Evolutionary conservation across 306 rosid species (phyloP).

Genomic region (Sicyos baderoa): DNA sequence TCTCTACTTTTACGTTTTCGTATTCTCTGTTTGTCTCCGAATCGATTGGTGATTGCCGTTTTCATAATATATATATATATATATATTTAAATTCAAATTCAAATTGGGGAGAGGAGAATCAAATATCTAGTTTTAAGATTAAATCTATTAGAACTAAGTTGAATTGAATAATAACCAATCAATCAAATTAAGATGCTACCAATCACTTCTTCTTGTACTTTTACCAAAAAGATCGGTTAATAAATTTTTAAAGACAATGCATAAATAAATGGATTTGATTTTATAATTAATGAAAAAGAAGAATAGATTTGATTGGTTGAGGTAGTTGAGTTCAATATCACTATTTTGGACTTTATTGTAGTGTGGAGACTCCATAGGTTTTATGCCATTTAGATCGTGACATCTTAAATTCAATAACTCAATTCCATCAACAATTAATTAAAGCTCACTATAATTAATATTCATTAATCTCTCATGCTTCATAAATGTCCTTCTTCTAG

Average conservation of each 20-base stretch:
- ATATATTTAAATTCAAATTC: too few species aligned
- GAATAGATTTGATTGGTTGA: constrained; percentile 1
- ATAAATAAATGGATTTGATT: neutral
- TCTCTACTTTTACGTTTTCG: too few species aligned
- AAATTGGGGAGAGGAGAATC: too few species aligned
- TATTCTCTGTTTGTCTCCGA: too few species aligned
- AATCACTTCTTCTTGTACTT: too few species aligned
- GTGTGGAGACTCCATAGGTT: neutral
- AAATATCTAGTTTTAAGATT: too few species aligned
- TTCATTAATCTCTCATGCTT: neutral
- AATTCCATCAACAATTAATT: neutral
- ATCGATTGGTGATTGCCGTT: too few species aligned
- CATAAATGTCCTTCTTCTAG: neutral
- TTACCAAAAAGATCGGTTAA: neutral
- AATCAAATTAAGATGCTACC: too few species aligned
- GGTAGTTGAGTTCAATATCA: constrained; percentile 16
- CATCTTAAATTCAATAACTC: neutral
- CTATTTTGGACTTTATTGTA: neutral
- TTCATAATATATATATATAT: too few species aligned
- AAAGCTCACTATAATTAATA: neutral
- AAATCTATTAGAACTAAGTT: too few species aligned
- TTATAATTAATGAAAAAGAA: neutral
- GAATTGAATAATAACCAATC: too few species aligned
- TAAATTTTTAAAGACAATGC: neutral
- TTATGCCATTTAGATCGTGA: constrained; percentile 6